Evolutionary conservation across 2,329 filamentous ascomycete species (phyloP).

Genomic region (Scedosporium minutisporum): DNA sequence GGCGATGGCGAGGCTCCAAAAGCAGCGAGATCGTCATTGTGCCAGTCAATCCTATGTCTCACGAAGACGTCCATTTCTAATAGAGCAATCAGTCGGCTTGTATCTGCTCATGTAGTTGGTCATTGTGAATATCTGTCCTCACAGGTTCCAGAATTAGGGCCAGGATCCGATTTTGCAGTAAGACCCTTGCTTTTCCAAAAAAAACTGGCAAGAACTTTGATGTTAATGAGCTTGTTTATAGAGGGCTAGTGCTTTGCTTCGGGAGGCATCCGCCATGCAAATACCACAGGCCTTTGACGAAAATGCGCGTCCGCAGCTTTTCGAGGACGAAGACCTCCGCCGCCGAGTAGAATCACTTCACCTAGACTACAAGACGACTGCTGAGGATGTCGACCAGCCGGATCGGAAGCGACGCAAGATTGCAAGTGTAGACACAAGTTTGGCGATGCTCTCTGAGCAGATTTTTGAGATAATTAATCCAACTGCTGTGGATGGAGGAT

Average conservation of each 20-base stretch:
- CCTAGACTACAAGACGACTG: constrained; percentile 16
- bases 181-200: neutral
- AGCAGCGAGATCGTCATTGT: constrained; percentile 24
- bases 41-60: constrained; percentile 27
- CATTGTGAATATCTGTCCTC: constrained; percentile 20
- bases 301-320: constrained; percentile 3
- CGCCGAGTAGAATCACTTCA: constrained; percentile 18
- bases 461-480: constrained; percentile 18
- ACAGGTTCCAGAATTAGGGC: constrained; percentile 21
- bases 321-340: constrained; percentile 17
- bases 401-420: constrained; percentile 22
- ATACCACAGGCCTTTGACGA: constrained; percentile 11
- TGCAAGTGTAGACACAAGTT: constrained; percentile 2
- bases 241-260: constrained; percentile 21
- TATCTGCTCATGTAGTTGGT: constrained; percentile 32
- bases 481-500: constrained; percentile 16
- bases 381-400: constrained; percentile 11
- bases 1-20: constrained; percentile 16
- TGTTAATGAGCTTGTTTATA: constrained; percentile 8
- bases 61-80: constrained; percentile 23
- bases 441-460: constrained; percentile 14
- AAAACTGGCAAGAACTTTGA: neutral
- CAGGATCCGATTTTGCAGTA: constrained; percentile 31
- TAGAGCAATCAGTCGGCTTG: constrained; percentile 26
- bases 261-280: constrained; percentile 13